Evolutionary conservation across 2,329 filamentous ascomycete species (phyloP), one percentile per base, ranked within the genome.

Genomic region (Ceratocystis variospora): DNA sequence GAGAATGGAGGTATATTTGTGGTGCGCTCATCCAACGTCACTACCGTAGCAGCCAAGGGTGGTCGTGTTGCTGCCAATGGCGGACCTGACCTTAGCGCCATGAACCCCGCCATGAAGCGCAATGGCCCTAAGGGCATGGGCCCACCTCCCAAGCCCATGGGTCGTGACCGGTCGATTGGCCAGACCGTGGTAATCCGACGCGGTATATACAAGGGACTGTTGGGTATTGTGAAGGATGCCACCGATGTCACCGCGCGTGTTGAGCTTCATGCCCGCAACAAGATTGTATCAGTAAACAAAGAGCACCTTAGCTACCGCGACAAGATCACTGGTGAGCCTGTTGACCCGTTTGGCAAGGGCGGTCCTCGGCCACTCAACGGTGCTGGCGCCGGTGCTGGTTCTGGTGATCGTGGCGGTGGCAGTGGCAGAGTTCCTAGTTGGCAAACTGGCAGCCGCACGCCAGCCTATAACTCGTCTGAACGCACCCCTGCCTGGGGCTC

Each of bases 191-290:
- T 87, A 63, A 88, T 97, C 72, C 85, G 87, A 67, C 90, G 87
- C 73, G 94, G 94, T 33, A 86, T 88, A 25, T 91, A 93, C 79
- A 99, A 99, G 77, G 93, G 93, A 66, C 81, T 96, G 55, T 79
- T 97, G 53, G 94, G 94, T 71, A 96, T 96, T 70, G 92, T 99
- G 71, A 96, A 96, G 74, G 93, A 97, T 73, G 88, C 93, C 0
- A 96, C 90, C 5, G 92, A 95, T 71, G 84, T 84, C 2, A 85
- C 88, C 72, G 93, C 90, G 37, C 88, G 92, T 69, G 88, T 99
- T 53, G 94, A 99, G 76, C 79, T 99, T 48, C 93, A 97, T 74
- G 92, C 92, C 5, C 96, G 96, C 79, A 90, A 87, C 77, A 97
- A 96, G 79, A 88, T 89, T 17, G 85, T 97, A 69, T 91, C 87